Evolutionary conservation across 2,329 filamentous ascomycete species (phyloP).

Genomic region (Monilinia aucupariae): DNA sequence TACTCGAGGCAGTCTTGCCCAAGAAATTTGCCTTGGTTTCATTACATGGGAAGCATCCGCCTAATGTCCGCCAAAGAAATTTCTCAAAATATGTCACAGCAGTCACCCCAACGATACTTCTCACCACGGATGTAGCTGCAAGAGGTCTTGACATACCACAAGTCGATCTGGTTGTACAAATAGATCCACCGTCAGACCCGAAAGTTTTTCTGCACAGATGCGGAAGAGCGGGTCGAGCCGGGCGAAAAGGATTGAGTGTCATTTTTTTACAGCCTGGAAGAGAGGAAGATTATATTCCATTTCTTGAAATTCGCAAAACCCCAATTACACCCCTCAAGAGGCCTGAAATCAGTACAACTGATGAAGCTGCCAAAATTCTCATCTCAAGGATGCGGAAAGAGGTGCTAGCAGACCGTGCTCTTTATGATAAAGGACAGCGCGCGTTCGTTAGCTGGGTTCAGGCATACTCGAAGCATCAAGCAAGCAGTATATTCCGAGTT

Average conservation of each 20-base stretch:
- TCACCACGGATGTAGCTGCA: conserved; percentile 90
- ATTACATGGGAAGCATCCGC: conserved; percentile 85
- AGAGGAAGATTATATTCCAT: conserved; percentile 86
- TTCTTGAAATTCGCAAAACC: conserved; percentile 81
- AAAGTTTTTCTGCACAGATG: conserved; percentile 95
- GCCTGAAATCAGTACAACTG: conserved; percentile 52
- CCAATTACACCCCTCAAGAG: conserved; percentile 62
- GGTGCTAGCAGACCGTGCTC: conserved; percentile 46
- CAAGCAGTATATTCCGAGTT: conserved; percentile 83
- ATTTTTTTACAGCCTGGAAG: conserved; percentile 78
- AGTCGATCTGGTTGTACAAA: conserved; percentile 84
- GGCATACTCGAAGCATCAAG: conserved; percentile 85
- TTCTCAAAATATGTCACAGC: conserved; percentile 74
- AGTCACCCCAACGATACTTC: conserved; percentile 68
- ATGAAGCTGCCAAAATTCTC: conserved; percentile 53
- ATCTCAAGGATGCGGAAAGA: conserved; percentile 57
- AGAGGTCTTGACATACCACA: conserved; percentile 87
- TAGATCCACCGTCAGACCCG: conserved; percentile 80
- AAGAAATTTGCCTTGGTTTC: conserved; percentile 65
- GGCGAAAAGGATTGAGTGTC: conserved; percentile 76
- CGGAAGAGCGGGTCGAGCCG: conserved; percentile 84
- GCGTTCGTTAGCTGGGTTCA: conserved; percentile 93
- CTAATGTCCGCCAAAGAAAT: conserved; percentile 83
- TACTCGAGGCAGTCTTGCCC: conserved; percentile 69
- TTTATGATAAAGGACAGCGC: conserved; percentile 79